These are phyloP conservation scores for Phytopythium mirpurense DNA, from an alignment of 352 stramenopile species.

Conservation along the genomic window DNA sequence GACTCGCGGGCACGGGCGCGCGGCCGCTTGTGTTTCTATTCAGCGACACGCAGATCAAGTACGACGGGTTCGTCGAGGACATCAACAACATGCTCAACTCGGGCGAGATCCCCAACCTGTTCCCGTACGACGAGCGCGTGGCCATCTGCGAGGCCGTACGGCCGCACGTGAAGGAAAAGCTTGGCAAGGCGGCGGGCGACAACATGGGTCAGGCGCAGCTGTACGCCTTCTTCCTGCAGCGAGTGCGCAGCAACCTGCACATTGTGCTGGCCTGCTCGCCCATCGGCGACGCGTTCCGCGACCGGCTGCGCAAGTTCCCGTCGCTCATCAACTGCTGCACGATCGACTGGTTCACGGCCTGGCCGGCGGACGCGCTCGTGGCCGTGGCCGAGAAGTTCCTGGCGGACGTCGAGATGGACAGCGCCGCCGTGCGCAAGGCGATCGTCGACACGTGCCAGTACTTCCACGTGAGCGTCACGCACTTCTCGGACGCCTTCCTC, in stretches of 20 bases:
- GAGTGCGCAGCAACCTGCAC: constrained; percentile 89
- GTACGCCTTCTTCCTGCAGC: constrained; percentile 92
- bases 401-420: constrained; percentile 87
- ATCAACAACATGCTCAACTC: constrained; percentile 97
- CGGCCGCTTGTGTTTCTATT: constrained; percentile 92
- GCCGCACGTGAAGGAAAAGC: constrained; percentile 89
- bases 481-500: constrained; percentile 82
- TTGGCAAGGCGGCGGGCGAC: constrained; percentile 86
- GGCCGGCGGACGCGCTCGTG: constrained; percentile 90
- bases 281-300: constrained; percentile 92
- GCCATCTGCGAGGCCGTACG: constrained; percentile 89
- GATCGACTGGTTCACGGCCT: constrained; percentile 97
- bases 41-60: constrained; percentile 95
- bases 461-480: constrained; percentile 90
- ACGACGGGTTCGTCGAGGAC: constrained; percentile 94
- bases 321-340: constrained; percentile 96
- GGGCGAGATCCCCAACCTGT: constrained; percentile 94
- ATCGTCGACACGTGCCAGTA: constrained; percentile 92
- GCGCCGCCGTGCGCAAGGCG: constrained; percentile 44
- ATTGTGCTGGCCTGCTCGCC: constrained; percentile 93
- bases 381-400: constrained; percentile 93
- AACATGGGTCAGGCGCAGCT: constrained; percentile 90
- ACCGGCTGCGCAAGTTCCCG: constrained; percentile 93
- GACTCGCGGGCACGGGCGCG: constrained; percentile 80
- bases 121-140: constrained; percentile 90